Conservation (phyloP, 1,139 yeast species). For the Hanseniaspora sp. region DNA sequence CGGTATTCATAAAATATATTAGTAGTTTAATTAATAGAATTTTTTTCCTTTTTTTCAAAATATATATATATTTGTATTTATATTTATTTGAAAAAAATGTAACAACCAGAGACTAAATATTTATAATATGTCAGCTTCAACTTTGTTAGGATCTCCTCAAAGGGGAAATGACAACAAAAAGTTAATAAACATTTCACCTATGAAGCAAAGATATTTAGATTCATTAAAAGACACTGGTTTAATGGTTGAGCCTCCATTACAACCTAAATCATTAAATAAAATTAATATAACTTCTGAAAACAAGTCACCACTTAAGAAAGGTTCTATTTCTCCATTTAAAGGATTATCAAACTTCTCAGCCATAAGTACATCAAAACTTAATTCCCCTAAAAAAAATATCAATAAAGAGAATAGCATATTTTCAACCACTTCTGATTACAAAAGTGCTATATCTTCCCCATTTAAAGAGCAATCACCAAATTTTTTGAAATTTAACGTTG, state of each 20-base stretch:
- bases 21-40: neutral
- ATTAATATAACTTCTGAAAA: neutral
- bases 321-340: neutral
- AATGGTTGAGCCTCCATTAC: slow-evolving; percentile 18
- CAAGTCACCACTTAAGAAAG: neutral
- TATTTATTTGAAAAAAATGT: too few species aligned
- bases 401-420: neutral
- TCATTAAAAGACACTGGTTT: slow-evolving; percentile 19
- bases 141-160: slow-evolving; percentile 16
- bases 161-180: slow-evolving; percentile 6
- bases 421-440: neutral
- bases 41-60: neutral
- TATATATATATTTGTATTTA: too few species aligned
- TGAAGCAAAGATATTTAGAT: slow-evolving; percentile 25
- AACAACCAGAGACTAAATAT: neutral
- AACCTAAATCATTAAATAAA: slow-evolving; percentile 22
- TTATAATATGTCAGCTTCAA: slow-evolving; percentile 6
- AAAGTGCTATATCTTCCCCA: slow-evolving; percentile 3
- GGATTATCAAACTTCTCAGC: slow-evolving; percentile 7
- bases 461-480: neutral
- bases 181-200: slow-evolving; percentile 10
- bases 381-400: neutral
- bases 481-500: neutral
- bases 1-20: neutral
- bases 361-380: neutral